A percentile compares a stretch with the other conserved stretches of the same genome.
phyloP scores from a whole-genome alignment of 1,139 yeast genomes.

The Hyphopichia fennica region DNA sequence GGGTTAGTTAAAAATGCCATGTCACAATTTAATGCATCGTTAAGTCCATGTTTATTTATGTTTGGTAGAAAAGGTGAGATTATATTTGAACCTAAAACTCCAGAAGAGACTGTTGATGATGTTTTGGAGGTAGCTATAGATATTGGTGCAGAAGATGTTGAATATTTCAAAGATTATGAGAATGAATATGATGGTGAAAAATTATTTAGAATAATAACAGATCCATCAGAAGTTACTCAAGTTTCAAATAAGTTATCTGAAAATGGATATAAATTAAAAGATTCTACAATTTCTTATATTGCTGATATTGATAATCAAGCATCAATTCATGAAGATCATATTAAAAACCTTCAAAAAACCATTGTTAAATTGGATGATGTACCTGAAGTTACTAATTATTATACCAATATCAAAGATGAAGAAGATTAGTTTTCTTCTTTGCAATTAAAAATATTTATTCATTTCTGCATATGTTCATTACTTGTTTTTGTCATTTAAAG shows the following conservation, averaged over 20 bases:
- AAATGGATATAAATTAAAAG: slow-evolving; percentile 59
- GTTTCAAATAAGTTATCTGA: slow-evolving; percentile 60
- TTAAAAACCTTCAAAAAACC: slow-evolving; percentile 56
- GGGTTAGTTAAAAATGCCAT: slow-evolving; percentile 75
- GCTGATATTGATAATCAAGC: slow-evolving; percentile 65
- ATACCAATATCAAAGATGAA: slow-evolving; percentile 48
- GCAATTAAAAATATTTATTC: not conserved
- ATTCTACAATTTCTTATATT: slow-evolving; percentile 67
- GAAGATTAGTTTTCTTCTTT: no score
- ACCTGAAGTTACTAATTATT: slow-evolving; percentile 79
- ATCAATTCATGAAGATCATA: slow-evolving; percentile 51
- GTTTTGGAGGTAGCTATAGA: slow-evolving; percentile 76
- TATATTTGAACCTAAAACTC: slow-evolving; percentile 43
- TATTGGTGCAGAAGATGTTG: slow-evolving; percentile 82
- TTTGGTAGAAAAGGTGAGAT: slow-evolving; percentile 79
- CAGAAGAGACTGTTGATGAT: slow-evolving; percentile 52
- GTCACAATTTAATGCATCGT: slow-evolving; percentile 65
- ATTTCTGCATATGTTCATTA: not conserved
- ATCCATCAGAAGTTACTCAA: slow-evolving; percentile 58
- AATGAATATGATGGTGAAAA: slow-evolving; percentile 42
- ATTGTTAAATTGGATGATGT: slow-evolving; percentile 64
- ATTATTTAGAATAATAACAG: slow-evolving; percentile 49
- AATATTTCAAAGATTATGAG: slow-evolving; percentile 44
- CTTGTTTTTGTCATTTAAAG: no score
- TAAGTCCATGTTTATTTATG: slow-evolving; percentile 76